These are phyloP conservation scores for Pseudoturritis turrita DNA, from an alignment of 345 rosid genomes.

Conservation along the genomic window DNA sequence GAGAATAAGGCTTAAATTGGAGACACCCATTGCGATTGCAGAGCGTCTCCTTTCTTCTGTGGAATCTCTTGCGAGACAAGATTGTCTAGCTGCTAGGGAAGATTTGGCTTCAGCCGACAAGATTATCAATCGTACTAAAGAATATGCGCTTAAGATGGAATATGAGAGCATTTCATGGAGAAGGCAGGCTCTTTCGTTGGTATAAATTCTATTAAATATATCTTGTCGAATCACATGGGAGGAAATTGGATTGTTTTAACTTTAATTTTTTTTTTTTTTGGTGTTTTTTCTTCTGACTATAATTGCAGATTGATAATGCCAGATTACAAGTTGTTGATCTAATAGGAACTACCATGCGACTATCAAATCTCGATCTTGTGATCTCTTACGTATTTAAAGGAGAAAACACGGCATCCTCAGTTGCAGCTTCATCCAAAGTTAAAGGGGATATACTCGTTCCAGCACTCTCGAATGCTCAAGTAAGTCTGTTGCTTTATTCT, in stretches of 20 bases:
- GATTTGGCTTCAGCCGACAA: constrained; percentile 56
- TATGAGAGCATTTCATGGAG: constrained; percentile 81
- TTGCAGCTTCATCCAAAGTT: constrained; percentile 57
- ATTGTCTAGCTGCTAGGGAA: constrained; percentile 47
- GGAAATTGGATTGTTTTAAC: constrained; percentile 5
- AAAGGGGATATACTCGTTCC: constrained; percentile 72
- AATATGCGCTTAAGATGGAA: constrained; percentile 55
- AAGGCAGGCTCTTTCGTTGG: constrained; percentile 59
- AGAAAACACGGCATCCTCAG: constrained; percentile 38
- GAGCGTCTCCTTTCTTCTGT: constrained; percentile 70
- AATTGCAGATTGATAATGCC: constrained; percentile 62
- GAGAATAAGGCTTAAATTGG: constrained; percentile 89
- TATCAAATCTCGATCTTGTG: constrained; percentile 79
- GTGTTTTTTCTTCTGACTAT: constrained; percentile 19
- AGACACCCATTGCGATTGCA: constrained; percentile 81
- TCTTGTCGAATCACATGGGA: constrained; percentile 9
- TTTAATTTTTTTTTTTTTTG: constrained; percentile 1
- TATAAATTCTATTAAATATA: constrained; percentile 31
- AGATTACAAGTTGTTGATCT: constrained; percentile 70
- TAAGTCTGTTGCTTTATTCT: constrained; percentile 36
- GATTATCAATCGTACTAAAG: constrained; percentile 55
- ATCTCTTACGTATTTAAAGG: constrained; percentile 55
- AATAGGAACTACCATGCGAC: constrained; percentile 63
- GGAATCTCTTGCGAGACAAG: constrained; percentile 58
- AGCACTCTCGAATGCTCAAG: constrained; percentile 67